Evolutionary conservation across 2,329 filamentous ascomycete species (phyloP), one percentile per base, ranked within the genome.

Genomic region (Colletotrichum gigasporum): DNA sequence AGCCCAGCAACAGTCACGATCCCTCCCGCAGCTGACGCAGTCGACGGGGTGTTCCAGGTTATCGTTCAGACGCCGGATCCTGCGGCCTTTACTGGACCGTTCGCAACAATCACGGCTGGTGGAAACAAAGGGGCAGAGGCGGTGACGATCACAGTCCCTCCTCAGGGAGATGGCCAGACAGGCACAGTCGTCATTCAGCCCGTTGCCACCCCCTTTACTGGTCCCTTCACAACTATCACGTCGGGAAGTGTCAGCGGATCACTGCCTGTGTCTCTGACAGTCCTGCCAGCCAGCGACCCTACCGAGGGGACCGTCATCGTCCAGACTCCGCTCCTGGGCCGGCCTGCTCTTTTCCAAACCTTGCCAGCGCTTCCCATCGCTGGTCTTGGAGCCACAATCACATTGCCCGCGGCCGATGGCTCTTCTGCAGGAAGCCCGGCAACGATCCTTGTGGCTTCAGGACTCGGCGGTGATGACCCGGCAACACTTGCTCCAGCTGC

Each of bases 151-250:
- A 56, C 50, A 12, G 44, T 65, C 5, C 57, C 63, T 14, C 63
- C 63, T 14, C 35, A 18, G 20, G 63, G 63, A 24, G 51, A 14
- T 5, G 57, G 37, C 2, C 34, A 39, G 32, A 52, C 45, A 2
- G 63, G 63, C 2, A 56, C 51, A 0, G 63, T 65, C 7, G 24
- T 65, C 8, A 20, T 65, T 5, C 63, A 65, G 42, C 58, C 58
- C 5, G 57, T 51, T 16, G 18, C 34, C 14, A 47, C 37, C 9
- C 11, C 39, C 3, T 65, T 65, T 30, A 63, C 50, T 4, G 63
- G 63, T 11, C 63, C 63, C 3, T 65, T 39, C 32, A 62, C 52
- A 8, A 65, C 63, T 18, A 55, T 65, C 16, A 64, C 61, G 3
- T 56, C 51, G 7, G 58, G 52, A 22, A 35, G 45, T 2, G 47